Evolutionary conservation across 2,329 filamentous ascomycete genomes (phyloP), one percentile per base, ranked within the genome.

Genomic region (Endothia cerciana): DNA sequence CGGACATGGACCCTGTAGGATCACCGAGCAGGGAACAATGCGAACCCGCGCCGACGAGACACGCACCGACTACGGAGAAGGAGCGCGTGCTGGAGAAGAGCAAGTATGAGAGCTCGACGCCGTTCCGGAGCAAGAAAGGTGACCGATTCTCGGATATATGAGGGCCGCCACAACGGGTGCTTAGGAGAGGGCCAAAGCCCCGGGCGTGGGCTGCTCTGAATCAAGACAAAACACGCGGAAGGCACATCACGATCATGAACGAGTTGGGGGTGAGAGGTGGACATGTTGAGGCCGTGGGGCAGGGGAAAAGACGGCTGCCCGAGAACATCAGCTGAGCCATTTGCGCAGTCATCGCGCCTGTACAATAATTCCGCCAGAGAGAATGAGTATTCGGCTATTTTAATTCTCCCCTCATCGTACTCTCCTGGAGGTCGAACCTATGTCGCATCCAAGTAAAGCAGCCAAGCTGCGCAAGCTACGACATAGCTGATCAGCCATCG

Each of bases 21-120:
- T 87, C 86, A 25, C 91, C 92, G 28, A 92, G 90, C 75, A 84
- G 87, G 73, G 91, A 95, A 79, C 87, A 89, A 40, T 81, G 82
- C 69, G 94, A 97, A 79, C 93, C 93, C n/a, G 93, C 94, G 15
- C 90, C 93, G 11, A 96, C 92, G 62, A 83, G 89, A 70, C 93
- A 97, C 79, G 91, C 90, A 67, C 91, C 92, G 1, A 83, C 89
- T 70, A 91, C 87, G 51, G 91, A 91, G 75, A 79, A 82, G 53
- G 84, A 93, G 74, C 82, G 85, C 69, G 82, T 91, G 33, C 73
- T 81, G 43, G 91, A 94, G 77, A 96, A 93, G 83, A 91, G 92
- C 77, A 97, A 97, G 80, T 98, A 96, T 78, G 94, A 98, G 80
- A 89, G 91, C 40, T 83, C 82, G 62, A 83, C 87, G 71, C 91